A percentile compares a stretch with the other conserved stretches of the same genome.
Conservation (phyloP, 2,329 filamentous ascomycete genomes). For the Venturia aucupariae region DNA sequence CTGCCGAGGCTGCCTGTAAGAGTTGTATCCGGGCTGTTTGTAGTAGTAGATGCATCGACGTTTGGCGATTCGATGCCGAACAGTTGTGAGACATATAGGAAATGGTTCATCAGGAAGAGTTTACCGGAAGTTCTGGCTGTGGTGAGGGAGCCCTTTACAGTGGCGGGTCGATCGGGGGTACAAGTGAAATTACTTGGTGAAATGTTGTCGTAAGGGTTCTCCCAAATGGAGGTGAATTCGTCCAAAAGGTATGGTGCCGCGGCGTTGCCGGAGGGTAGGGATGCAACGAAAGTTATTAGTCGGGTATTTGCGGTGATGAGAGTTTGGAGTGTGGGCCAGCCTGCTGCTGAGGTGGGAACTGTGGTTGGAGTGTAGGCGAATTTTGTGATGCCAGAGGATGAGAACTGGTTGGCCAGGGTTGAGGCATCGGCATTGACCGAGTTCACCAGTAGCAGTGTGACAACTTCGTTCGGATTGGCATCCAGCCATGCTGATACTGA, state of each 20-base stretch:
- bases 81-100: conserved; percentile 52
- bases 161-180: conserved; percentile 55
- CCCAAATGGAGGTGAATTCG: conserved; percentile 61
- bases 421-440: conserved; percentile 48
- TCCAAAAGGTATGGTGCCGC: conserved; percentile 49
- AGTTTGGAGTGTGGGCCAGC: conserved; percentile 63
- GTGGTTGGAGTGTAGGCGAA: conserved; percentile 43
- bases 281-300: conserved; percentile 60
- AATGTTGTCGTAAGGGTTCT: conserved; percentile 60
- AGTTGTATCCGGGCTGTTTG: conserved; percentile 46
- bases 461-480: conserved; percentile 60
- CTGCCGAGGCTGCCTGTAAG: conserved; percentile 40
- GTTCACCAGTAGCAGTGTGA: conserved; percentile 67
- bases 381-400: conserved; percentile 45
- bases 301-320: conserved; percentile 58
- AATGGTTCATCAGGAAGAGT: conserved; percentile 73
- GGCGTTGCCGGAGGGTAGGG: conserved; percentile 26
- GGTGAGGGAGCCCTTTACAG: conserved; percentile 36
- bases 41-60: conserved; percentile 46
- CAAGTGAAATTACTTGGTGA: conserved; percentile 60
- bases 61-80: conserved; percentile 32
- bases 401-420: conserved; percentile 42
- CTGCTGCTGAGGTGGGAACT: conserved; percentile 35
- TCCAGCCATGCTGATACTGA: conserved; percentile 62
- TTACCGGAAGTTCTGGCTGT: conserved; percentile 48